Evolutionary conservation across 2,329 filamentous ascomycete genomes (phyloP), one percentile per base, ranked within the genome.

Genomic region (Stagonosporopsis vannaccii): DNA sequence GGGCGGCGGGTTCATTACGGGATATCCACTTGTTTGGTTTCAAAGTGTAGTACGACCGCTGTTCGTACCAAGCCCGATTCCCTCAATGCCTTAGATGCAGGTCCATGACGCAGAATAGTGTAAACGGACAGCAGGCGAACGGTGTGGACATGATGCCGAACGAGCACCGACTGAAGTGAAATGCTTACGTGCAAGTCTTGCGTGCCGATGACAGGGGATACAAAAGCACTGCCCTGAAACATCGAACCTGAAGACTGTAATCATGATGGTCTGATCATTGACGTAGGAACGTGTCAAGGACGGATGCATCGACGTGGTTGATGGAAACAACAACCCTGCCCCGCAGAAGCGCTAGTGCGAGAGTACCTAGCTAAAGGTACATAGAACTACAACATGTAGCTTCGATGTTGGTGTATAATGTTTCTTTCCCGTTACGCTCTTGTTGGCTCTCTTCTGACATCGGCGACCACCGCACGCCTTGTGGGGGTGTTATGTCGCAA

Each of bases 51-150:
- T 56, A 51, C 42, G 23, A 17, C 42, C 42, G 42, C 42, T 30
- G 37, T 23, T 30, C 19, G 37, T 51, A 51, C 32, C 47, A 51
- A 56, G 53, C 35, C 42, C 42, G 32, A 28, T 56, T 25, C 36
- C 53, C 43, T 19, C 53, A 51, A 56, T 56, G 53, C 47, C 26
- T 47, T 56, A 36, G 43, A 47, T 56, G 53, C 53, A 51, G 28
- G 42, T 26, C 8, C 19, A 12, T 26, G 19, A 30, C 15, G 32
- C 36, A 25, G 13, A 17, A 32, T 12, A 20, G 17, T 56, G 46
- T 47, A 47, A 23, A 41, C 17, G 20, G 45, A 35, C 17, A 2
- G 6, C 17, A 32, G 11, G 12, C 12, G 30, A 25, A 43, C 6
- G 25, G 17, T 22, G 17, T 35, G 17, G 30, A 17, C 5, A 12